Evolutionary conservation across 345 rosid species (phyloP), one percentile per base, ranked within the genome.

Genomic region (Arabidopsis arenosa): DNA sequence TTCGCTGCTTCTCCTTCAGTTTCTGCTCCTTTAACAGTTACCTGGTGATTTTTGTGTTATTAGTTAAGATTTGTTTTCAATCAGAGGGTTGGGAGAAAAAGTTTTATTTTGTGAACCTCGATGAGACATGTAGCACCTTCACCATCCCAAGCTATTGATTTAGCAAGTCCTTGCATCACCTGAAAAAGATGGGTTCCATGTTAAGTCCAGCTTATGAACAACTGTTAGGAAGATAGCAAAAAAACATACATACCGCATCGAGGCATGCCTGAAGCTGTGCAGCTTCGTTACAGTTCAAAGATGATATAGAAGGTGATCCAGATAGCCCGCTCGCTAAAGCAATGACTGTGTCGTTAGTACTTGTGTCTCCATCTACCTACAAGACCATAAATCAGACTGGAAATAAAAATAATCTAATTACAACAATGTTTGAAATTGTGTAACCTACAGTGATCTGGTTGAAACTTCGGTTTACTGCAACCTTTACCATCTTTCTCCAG

Each of bases 81-180:
- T 52, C 11, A 65, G 5, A 51, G 4, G 13, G 13, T 51, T 59
- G 14, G 18, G 39, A 66, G 14, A 23, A 47, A 33, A 35, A 0
- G 17, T 14, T 45, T 3, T 4, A 45, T 10, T n/a, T 52, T 52
- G 48, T 76, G 14, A 48, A 89, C 99, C 97, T 95, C 97, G 80
- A 92, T 86, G 63, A 95, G 81, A 79, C 99, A 95, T 2, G 99
- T 92, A 47, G 99, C 97, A 57, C 98, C 99, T 81, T 92, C 99
- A 61, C 99, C 99, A 86, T 94, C 99, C 99, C 97, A 95, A 76
- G 99, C 98, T 74, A 92, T 84, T 80, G 99, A 92, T 83, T 92
- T 94, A 18, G 99, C 99, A 59, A 92, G 97, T 73, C 96, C 95
- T 88, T 94, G 97, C 99, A 90, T 94, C 63, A 94, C 97, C 98